phyloP scores from a whole-genome alignment of 306 rosid species.

The Myrica gale region DNA sequence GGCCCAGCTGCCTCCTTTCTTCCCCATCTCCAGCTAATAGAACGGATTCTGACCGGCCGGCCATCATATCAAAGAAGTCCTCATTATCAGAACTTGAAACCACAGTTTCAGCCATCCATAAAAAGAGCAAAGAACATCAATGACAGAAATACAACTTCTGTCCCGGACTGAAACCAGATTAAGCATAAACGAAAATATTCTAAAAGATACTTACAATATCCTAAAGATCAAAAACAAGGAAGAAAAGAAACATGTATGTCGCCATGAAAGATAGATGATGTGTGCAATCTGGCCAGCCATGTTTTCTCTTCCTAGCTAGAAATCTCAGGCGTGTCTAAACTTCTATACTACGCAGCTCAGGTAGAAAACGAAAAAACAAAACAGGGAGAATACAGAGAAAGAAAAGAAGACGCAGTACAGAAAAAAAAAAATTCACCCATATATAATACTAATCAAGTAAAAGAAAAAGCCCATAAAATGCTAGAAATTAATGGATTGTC shows the following conservation, averaged over 20 bases:
- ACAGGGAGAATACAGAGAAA: neutral
- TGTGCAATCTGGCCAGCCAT: too few species aligned
- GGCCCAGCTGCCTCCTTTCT: slow-evolving; percentile 85
- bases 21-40: slow-evolving; percentile 60
- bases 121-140: neutral
- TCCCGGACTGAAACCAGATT: neutral
- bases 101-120: slow-evolving; percentile 10
- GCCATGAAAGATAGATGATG: neutral
- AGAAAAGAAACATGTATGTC: neutral
- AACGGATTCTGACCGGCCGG: slow-evolving; percentile 25
- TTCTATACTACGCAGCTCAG: too few species aligned
- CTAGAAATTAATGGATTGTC: neutral
- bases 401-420: neutral
- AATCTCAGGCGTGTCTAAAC: too few species aligned
- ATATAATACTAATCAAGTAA: neutral
- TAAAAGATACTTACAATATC: neutral
- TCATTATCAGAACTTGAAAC: slow-evolving; percentile 17
- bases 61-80: slow-evolving; percentile 20
- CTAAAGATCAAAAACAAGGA: neutral
- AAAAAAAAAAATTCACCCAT: neutral
- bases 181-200: neutral
- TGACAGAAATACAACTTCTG: neutral
- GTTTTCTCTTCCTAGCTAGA: too few species aligned
- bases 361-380: neutral
- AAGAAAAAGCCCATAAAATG: neutral